Conservation (phyloP, 768 basidiomycete species). For the Tricholoma saponaceum region DNA sequence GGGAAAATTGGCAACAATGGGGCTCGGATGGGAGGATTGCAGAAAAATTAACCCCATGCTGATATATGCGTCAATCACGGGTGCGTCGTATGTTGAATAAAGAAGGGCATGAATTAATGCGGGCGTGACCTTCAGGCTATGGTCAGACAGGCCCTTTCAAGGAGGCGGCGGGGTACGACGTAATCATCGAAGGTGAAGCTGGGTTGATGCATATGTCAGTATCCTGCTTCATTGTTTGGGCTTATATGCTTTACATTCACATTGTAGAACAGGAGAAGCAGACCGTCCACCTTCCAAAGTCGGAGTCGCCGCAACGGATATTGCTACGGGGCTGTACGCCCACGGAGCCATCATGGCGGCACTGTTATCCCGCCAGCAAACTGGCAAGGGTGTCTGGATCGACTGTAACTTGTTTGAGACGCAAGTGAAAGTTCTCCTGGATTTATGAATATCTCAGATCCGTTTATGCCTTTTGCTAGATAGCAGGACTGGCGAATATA, state of each 20-base stretch:
- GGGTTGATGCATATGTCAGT: slow-evolving; percentile 92
- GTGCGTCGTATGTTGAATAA: slow-evolving; percentile 32
- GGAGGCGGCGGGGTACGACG: slow-evolving; percentile 83
- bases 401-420: slow-evolving; percentile 92
- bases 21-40: slow-evolving; percentile 85
- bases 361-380: slow-evolving; percentile 74
- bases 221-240: slow-evolving; percentile 5
- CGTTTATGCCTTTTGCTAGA: slow-evolving; percentile 35
- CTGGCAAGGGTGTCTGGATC: slow-evolving; percentile 86
- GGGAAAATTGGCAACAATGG: slow-evolving; percentile 81
- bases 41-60: slow-evolving; percentile 70
- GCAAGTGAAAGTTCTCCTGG: slow-evolving; percentile 47
- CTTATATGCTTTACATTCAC: not conserved
- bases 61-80: slow-evolving; percentile 88
- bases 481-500: slow-evolving; percentile 89
- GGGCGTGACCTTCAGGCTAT: slow-evolving; percentile 24
- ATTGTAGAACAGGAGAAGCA: slow-evolving; percentile 76
- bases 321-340: slow-evolving; percentile 84
- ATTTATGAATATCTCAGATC: not conserved
- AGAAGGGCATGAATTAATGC: not conserved
- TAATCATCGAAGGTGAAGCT: slow-evolving; percentile 83
- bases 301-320: slow-evolving; percentile 92
- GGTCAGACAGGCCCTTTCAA: slow-evolving; percentile 87
- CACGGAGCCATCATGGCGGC: slow-evolving; percentile 93
- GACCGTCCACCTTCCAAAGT: slow-evolving; percentile 87